Percentiles rank a stretch among this genome's conserved stretches.
Evolutionary conservation across 192 early-diverging fungal species (phyloP).

Genomic region (Geranomyces variabilis): DNA sequence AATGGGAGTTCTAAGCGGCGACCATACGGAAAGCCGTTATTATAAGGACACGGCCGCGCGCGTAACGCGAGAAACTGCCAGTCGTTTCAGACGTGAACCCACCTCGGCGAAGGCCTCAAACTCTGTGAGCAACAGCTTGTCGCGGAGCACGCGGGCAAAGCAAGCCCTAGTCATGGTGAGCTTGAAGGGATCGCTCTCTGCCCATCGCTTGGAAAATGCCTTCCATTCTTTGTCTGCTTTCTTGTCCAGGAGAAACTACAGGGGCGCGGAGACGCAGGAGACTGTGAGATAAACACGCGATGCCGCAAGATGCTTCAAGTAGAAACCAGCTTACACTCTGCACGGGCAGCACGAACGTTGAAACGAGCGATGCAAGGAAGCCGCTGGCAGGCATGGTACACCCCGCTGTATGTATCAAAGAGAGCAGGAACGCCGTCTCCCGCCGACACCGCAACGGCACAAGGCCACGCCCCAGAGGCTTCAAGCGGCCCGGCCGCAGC

Average conservation of each 20-base stretch:
- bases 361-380: too few species aligned
- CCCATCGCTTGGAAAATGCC: not conserved
- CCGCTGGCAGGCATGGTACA: too few species aligned
- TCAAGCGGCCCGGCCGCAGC: too few species aligned
- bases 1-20: not conserved
- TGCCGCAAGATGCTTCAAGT: too few species aligned
- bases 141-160: conserved; percentile 1
- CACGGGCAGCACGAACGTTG: too few species aligned
- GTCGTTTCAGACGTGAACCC: too few species aligned
- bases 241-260: conserved; percentile 3
- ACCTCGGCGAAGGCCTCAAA: not conserved
- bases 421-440: too few species aligned
- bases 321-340: too few species aligned
- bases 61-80: not conserved
- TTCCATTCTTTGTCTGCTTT: not conserved
- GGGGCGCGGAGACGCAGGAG: not conserved
- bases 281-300: too few species aligned
- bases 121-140: not conserved
- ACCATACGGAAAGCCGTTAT: not conserved
- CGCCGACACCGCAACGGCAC: too few species aligned
- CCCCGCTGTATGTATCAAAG: too few species aligned
- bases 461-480: too few species aligned
- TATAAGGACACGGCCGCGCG: not conserved
- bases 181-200: not conserved
- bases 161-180: not conserved